Evolutionary conservation across 2,329 filamentous ascomycete species (phyloP).

Genomic region (Nothopassalora personata): DNA sequence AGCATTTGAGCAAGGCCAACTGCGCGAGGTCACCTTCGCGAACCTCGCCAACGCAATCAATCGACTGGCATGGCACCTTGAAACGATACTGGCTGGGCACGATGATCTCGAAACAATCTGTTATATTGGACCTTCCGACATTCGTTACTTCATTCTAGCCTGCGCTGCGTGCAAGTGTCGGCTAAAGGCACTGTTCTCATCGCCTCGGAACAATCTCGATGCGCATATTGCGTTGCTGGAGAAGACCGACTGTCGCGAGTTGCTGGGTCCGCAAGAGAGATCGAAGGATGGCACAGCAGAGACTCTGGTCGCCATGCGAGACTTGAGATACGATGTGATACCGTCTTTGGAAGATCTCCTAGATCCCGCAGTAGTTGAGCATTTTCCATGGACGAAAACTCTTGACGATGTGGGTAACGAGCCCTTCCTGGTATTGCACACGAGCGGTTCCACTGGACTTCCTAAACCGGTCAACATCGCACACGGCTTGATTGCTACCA

Average conservation of each 20-base stretch:
- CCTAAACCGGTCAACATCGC: constrained; percentile 8
- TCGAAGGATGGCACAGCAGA: not conserved
- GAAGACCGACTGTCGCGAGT: constrained; percentile 3
- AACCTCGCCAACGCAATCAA: constrained; percentile 9
- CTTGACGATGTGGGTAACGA: constrained; percentile 1
- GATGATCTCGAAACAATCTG: constrained; percentile 7
- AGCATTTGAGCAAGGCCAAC: constrained; percentile 1
- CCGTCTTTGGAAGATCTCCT: constrained; percentile 7
- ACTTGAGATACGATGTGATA: constrained; percentile 1
- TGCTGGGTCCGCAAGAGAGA: not conserved
- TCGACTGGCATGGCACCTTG: constrained; percentile 8
- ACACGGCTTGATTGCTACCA: constrained; percentile 5
- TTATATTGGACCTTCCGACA: constrained; percentile 13
- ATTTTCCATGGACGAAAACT: not conserved
- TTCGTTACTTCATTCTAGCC: constrained; percentile 12
- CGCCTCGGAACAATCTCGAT: constrained; percentile 7
- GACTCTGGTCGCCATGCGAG: not conserved
- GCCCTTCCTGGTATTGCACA: constrained; percentile 12
- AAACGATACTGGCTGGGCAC: not conserved
- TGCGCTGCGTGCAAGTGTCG: constrained; percentile 13
- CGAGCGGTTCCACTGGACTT: constrained; percentile 12
- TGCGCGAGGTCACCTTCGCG: constrained; percentile 2
- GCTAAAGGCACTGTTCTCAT: constrained; percentile 9
- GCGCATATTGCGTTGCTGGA: constrained; percentile 8
- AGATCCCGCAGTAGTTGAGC: not conserved